These are phyloP conservation scores for Rhizophlyctis rosea DNA, from an alignment of 192 early-diverging fungal genomes.

Conservation along the genomic window DNA sequence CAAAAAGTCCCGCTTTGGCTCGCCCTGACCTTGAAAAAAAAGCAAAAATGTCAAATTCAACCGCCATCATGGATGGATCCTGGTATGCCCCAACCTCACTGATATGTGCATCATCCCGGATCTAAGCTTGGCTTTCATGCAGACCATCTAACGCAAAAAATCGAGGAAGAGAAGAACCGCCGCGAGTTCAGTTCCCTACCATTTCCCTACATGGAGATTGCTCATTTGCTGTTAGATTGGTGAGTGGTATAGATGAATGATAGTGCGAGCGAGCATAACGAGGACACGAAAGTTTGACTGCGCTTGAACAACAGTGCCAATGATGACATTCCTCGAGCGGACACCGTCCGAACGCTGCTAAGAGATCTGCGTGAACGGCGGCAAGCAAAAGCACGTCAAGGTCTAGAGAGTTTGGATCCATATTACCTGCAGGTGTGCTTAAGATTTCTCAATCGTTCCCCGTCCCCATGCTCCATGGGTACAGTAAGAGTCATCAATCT, in stretches of 20 bases:
- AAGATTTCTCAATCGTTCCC: slow-evolving; percentile 1
- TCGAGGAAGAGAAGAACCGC: slow-evolving; percentile 64
- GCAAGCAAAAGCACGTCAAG: slow-evolving; percentile 72
- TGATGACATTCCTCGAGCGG: slow-evolving; percentile 79
- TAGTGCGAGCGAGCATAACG: slow-evolving; percentile 7
- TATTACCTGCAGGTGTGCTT: slow-evolving; percentile 63
- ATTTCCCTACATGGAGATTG: slow-evolving; percentile 77
- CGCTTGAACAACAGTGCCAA: slow-evolving; percentile 51
- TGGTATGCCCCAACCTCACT: slow-evolving; percentile 38
- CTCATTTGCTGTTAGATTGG: slow-evolving; percentile 73
- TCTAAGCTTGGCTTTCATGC: background rate
- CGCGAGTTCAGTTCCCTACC: slow-evolving; percentile 69
- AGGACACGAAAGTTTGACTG: background rate
- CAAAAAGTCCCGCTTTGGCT: slow-evolving; percentile 85
- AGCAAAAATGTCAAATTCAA: slow-evolving; percentile 75
- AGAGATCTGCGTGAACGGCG: slow-evolving; percentile 83
- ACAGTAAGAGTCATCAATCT: background rate
- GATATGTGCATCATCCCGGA: background rate
- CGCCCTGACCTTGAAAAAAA: slow-evolving; percentile 75
- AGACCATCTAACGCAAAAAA: slow-evolving; percentile 61
- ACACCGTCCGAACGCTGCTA: slow-evolving; percentile 67
- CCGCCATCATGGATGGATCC: slow-evolving; percentile 79
- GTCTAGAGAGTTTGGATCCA: slow-evolving; percentile 64
- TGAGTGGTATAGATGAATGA: slow-evolving; percentile 23
- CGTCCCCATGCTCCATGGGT: no score